phyloP scores from a whole-genome alignment of 2,329 filamentous ascomycete species.

The Fusarium gaditjirri region DNA sequence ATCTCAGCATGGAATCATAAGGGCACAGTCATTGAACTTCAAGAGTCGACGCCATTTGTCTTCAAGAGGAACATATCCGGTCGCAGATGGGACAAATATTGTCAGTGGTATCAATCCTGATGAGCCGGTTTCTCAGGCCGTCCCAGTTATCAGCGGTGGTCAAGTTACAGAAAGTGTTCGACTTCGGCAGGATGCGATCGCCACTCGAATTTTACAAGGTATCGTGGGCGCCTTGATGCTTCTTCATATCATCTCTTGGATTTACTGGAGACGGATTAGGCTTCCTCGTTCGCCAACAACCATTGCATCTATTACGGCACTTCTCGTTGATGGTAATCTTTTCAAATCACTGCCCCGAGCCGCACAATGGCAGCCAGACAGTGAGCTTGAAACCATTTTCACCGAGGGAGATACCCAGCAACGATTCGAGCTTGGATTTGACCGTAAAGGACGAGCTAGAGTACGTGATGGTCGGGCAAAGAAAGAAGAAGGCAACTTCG shows the following conservation, averaged over 20 bases:
- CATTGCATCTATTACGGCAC: constrained; percentile 51
- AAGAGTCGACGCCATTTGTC: constrained; percentile 42
- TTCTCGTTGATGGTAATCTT: constrained; percentile 53
- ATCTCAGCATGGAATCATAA: constrained; percentile 51
- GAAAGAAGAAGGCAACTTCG: constrained; percentile 35
- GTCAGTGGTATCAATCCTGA: constrained; percentile 38
- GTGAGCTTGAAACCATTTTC: constrained; percentile 33
- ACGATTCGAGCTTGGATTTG: constrained; percentile 38
- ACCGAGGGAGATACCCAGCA: constrained; percentile 18
- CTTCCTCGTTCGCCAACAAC: constrained; percentile 48
- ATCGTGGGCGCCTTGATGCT: constrained; percentile 46
- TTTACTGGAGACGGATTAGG: constrained; percentile 38
- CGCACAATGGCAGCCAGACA: constrained; percentile 41
- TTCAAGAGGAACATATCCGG: constrained; percentile 33
- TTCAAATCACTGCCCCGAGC: constrained; percentile 40
- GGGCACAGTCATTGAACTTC: constrained; percentile 49
- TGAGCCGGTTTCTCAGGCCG: constrained; percentile 37
- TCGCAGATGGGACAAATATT: constrained; percentile 30
- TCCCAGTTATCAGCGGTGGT: constrained; percentile 37
- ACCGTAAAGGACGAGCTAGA: constrained; percentile 13
- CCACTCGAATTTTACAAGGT: constrained; percentile 50
- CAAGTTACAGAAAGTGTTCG: constrained; percentile 29
- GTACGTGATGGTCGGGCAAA: constrained; percentile 26
- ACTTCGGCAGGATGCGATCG: constrained; percentile 45
- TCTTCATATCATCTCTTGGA: constrained; percentile 45